Conservation (phyloP, 805 yeast species). For the Blastobotrys chiropterorum region DNA sequence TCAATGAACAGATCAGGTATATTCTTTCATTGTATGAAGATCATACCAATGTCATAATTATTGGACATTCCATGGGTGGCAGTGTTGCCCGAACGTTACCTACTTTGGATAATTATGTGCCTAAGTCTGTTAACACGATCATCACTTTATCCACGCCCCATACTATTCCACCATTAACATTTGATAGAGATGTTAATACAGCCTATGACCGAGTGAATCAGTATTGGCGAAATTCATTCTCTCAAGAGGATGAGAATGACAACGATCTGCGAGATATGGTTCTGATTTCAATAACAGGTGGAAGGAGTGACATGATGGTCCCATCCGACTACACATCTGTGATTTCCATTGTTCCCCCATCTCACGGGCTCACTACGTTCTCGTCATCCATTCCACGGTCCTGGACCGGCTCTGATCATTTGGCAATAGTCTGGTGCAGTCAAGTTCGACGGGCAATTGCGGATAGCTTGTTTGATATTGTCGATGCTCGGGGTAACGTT, state of each 20-base stretch:
- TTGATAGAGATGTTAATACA: conserved; percentile 76
- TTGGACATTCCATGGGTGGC: conserved; percentile 97
- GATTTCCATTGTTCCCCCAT: conserved; percentile 58
- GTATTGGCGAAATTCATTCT: conserved; percentile 66
- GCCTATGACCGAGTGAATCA: conserved; percentile 66
- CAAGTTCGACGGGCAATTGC: conserved; percentile 64
- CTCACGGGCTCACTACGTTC: conserved; percentile 74
- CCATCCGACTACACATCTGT: conserved; percentile 86
- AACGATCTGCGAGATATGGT: conserved; percentile 51
- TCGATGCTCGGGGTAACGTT: conserved; percentile 33
- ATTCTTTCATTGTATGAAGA: conserved; percentile 57
- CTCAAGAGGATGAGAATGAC: conserved; percentile 32
- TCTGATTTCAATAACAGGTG: conserved; percentile 81
- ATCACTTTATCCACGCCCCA: conserved; percentile 86
- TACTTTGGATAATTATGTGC: conserved; percentile 64
- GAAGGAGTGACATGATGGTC: conserved; percentile 61
- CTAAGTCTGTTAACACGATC: conserved; percentile 69
- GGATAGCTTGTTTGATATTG: conserved; percentile 49
- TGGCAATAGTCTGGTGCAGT: conserved; percentile 92
- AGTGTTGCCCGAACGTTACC: conserved; percentile 80
- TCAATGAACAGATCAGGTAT: conserved; percentile 76
- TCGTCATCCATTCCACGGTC: conserved; percentile 81
- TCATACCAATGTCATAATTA: conserved; percentile 45
- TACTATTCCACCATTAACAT: conserved; percentile 81
- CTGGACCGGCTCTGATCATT: conserved; percentile 90